Conservation (phyloP, 2,329 filamentous ascomycete genomes). For the Trichophyton rubrum region DNA sequence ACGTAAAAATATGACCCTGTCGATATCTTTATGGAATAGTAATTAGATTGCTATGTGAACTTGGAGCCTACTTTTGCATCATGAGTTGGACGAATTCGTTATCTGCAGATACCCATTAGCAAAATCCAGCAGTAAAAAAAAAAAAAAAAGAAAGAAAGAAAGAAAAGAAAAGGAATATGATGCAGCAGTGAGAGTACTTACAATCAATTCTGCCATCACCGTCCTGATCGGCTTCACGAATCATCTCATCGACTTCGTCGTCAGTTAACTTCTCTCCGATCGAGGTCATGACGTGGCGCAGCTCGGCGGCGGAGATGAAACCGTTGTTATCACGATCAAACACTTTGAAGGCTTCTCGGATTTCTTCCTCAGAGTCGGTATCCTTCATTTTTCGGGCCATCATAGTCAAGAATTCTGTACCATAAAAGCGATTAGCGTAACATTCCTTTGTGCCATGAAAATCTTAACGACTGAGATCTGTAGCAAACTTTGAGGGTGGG, state of each 20-base stretch:
- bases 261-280: conserved; percentile 86
- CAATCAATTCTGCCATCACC: conserved; percentile 82
- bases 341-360: conserved; percentile 79
- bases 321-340: conserved; percentile 88
- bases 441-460: not conserved
- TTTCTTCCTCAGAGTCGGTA: conserved; percentile 82
- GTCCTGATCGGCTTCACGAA: conserved; percentile 79
- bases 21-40: conserved; percentile 2
- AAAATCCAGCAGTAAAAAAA: not conserved
- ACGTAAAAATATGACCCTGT: not conserved
- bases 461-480: no score
- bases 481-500: no score
- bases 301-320: conserved; percentile 77
- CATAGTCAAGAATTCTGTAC: conserved; percentile 78
- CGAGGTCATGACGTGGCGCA: conserved; percentile 84
- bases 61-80: conserved; percentile 70
- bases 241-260: conserved; percentile 88
- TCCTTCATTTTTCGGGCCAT: conserved; percentile 94
- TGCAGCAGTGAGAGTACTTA: conserved; percentile 33
- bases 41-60: conserved; percentile 3
- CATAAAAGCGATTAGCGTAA: not conserved
- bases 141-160: conserved; percentile 11
- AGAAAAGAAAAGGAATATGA: no score
- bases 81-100: conserved; percentile 90
- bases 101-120: conserved; percentile 39